These are phyloP conservation scores for Favolaschia claudopus DNA, from an alignment of 768 basidiomycete species.

Conservation along the genomic window DNA sequence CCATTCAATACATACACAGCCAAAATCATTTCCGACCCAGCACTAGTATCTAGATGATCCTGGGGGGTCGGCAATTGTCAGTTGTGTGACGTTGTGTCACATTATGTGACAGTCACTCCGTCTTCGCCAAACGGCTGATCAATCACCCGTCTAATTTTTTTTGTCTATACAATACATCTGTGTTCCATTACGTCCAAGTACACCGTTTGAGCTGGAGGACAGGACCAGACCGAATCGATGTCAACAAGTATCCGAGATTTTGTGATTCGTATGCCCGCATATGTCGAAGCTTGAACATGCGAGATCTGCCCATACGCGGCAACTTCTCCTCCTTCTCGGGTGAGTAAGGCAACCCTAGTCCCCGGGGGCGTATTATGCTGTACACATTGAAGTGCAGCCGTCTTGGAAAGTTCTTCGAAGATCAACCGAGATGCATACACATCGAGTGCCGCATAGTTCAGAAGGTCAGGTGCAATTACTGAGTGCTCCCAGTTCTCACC, in stretches of 20 bases:
- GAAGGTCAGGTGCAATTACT: background rate
- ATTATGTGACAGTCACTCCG: too few relatives aligned
- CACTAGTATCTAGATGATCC: too few relatives aligned
- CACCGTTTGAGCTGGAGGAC: too few relatives aligned
- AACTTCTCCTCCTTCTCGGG: background rate
- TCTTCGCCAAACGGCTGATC: too few relatives aligned
- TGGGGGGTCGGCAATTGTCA: too few relatives aligned
- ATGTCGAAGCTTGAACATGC: background rate
- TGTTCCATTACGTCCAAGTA: too few relatives aligned
- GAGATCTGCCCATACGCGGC: background rate
- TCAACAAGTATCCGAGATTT: background rate
- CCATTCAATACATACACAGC: too few relatives aligned
- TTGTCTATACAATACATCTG: too few relatives aligned
- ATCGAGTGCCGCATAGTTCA: background rate
- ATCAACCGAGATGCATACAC: background rate
- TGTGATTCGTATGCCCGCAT: background rate
- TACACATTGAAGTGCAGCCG: background rate
- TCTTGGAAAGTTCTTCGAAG: background rate
- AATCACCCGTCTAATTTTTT: too few relatives aligned
- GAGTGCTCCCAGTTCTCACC: background rate
- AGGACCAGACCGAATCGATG: too few relatives aligned
- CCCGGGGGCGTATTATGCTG: background rate
- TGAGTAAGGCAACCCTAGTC: background rate
- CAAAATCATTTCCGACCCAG: too few relatives aligned
- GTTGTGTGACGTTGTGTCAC: too few relatives aligned